A percentile compares a stretch with the other conserved stretches of the same genome.
Conservation (phyloP, 345 rosid genomes). For the Triadica sebifera region DNA sequence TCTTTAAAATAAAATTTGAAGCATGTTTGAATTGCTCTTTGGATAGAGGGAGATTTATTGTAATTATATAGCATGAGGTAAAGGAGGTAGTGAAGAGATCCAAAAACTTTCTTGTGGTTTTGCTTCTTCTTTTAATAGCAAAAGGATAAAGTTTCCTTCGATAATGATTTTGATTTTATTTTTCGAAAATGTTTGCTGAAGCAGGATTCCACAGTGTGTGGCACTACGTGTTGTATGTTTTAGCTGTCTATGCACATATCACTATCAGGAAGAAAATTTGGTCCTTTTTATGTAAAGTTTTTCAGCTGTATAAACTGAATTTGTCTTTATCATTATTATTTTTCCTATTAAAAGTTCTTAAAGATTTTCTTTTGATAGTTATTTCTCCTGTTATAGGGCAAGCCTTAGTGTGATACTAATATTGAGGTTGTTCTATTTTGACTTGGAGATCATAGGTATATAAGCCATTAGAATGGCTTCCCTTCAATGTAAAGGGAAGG, state of each 20-base stretch:
- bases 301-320: too few relatives aligned
- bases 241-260: background rate
- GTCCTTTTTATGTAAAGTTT: background rate
- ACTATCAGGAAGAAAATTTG: background rate
- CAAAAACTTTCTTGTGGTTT: background rate
- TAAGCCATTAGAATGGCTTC: background rate
- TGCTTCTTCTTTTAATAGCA: background rate
- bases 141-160: slow-evolving; percentile 1
- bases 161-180: background rate
- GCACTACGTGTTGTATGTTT: background rate
- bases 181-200: background rate
- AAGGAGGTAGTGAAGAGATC: background rate
- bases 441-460: background rate
- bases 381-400: background rate
- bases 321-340: background rate
- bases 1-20: background rate
- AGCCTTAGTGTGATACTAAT: background rate
- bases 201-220: background rate
- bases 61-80: background rate
- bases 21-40: background rate
- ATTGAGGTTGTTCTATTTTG: background rate
- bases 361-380: background rate
- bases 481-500: too few relatives aligned
- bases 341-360: background rate
- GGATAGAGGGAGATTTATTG: background rate